Evolutionary conservation across 345 rosid genomes (phyloP), one percentile per base, ranked within the genome.

Genomic region (Lumnitzera racemosa): DNA sequence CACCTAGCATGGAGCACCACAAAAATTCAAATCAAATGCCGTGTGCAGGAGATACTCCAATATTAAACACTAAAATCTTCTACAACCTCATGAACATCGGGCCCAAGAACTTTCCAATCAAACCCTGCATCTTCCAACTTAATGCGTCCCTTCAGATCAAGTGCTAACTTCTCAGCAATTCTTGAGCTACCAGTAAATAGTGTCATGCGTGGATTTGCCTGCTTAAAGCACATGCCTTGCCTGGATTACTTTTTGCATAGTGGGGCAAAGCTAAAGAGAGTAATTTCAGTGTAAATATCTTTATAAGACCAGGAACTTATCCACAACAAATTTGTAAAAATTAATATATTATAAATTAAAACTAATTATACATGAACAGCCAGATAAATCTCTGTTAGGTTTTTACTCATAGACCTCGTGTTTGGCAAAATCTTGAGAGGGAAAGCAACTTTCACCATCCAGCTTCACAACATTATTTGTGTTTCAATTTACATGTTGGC

Each of bases 61-160:
- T 50, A 41, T 20, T 54, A 16, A 51, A 15, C 48, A 41, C 59
- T 23, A 12, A 25, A 25, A 23, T 15, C 17, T 23, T 11, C 27
- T 16, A 13, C 29, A 71, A 90, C 99, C 97, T 94, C 99, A 14
- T 84, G 73, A 63, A 86, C 99, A 83, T 94, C 97, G 64, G 99
- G 99, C 55, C 99, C 97, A 57, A 94, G 76, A 55, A 94, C 70
- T 83, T 94, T 94, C 99, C 99, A 94, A 78, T 94, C 97, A 78
- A 90, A 94, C 63, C 99, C 97, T 15, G 99, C 99, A 72, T 94
- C 99, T 88, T 94, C 99, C 68, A 94, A 65, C 75, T 88, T 94
- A 68, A 94, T 67, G 15, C 89, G 81, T 51, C 97, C 99, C 61
- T 84, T 88, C 49, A 94, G 81, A 67, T 94, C 99, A 66, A 74